Base-by-base conservation (phyloP, 805 yeast species). In the Zygoascus biomembranicola region DNA sequence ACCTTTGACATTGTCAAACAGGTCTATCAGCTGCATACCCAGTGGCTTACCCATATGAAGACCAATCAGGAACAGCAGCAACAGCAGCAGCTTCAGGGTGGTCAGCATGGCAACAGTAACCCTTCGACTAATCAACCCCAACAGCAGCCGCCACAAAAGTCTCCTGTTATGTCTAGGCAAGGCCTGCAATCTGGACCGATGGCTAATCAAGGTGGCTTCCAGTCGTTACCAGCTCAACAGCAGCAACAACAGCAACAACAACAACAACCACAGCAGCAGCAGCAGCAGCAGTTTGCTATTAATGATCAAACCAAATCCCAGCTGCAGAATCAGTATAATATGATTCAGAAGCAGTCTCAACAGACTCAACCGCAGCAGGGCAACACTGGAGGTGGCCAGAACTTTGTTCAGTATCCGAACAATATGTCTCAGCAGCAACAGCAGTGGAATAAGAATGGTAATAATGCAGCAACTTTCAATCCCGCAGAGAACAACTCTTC, bases 1-100 rank as follows among this genome's bases (percentile, higher is more conserved):
- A 78, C 78, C 28, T 70, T 84, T 72, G 78, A 78, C 14, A 66
- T 77, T 23, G 80, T 87, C 45, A 82, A 80, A 64, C 84, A 80
- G 55, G 80, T 85, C 8, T 88, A 88, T 66, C 76, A 78, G 20
- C 54, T 57, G 44, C 68, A 66, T 51, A 55, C 55, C 45, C 59
- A 62, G 16, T 59, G 65, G 65, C 54, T 64, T n/a, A 42, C 37
- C 8, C 54, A 52, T 20, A 42, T 42, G 48, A 52, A 47, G 43
- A 39, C 52, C 32, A 48, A 50, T 45, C 53, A 49, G 19, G 37
- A 32, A 11, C 55, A 51, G 51, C 59, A 52, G 41, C 56, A 54
- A 23, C 55, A 49, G n/a, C 55, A 35, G 14, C 23, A 20, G 13
- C 57, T 52, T 16, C 55, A 37, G 18, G 47, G 39, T 8, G 49